phyloP scores from a whole-genome alignment of 164 flowering plant species.

The Cinnamomum chago region DNA sequence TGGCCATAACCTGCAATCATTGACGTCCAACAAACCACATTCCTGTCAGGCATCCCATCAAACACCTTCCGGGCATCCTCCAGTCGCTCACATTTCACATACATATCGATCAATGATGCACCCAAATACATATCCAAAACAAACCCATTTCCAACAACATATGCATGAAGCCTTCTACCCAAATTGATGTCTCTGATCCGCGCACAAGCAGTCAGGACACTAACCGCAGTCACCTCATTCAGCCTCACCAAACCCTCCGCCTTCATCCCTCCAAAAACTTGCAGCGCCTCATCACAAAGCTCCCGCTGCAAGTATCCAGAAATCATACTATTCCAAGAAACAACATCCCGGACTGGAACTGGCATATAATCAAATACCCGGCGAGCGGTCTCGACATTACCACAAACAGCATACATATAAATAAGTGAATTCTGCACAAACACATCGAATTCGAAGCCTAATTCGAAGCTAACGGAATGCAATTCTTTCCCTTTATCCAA shows the following conservation, averaged over 20 bases:
- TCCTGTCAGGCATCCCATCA: conserved; percentile 19
- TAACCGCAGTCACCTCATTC: conserved; percentile 21
- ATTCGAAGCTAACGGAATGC: conserved; percentile 16
- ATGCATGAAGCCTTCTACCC: conserved; percentile 28
- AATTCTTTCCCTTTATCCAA: conserved; percentile 18
- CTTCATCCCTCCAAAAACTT: conserved; percentile 20
- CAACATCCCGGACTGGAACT: conserved; percentile 20
- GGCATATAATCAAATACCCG: conserved; percentile 23
- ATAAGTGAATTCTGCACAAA: conserved; percentile 33
- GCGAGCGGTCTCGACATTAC: conserved; percentile 14
- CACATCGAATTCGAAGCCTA: conserved; percentile 24
- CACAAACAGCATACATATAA: conserved; percentile 20
- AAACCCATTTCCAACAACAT: conserved; percentile 15
- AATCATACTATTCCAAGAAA: conserved; percentile 34
- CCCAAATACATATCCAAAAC: conserved; percentile 20
- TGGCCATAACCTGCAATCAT: conserved; percentile 31
- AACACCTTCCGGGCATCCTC: conserved; percentile 23
- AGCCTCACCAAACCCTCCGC: conserved; percentile 7
- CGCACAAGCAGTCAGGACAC: conserved; percentile 28
- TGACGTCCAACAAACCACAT: conserved; percentile 32
- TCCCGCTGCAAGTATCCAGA: conserved; percentile 25
- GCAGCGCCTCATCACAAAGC: conserved; percentile 14
- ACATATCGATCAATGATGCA: conserved; percentile 28
- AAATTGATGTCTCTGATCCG: conserved; percentile 13
- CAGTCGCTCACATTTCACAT: conserved; percentile 23